A percentile compares a stretch with the other conserved stretches of the same genome.
Conservation (phyloP, 202 grass and related monocot species). For the Zizania palustris region DNA sequence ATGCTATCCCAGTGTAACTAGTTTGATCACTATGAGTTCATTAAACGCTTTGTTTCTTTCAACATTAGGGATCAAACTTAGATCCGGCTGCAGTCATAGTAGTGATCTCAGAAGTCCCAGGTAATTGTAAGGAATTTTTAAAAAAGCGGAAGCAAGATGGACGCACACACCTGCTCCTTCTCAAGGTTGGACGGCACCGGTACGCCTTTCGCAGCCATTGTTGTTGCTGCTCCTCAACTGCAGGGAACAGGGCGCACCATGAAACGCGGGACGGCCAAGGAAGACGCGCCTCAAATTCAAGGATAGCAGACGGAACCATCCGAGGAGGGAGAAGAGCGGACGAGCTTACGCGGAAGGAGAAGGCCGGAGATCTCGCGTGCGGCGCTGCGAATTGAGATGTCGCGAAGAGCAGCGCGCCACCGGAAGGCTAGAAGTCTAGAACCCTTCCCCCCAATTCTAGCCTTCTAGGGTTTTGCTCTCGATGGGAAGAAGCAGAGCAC, state of each 20-base stretch:
- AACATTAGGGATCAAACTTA: not conserved
- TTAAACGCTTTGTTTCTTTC: not conserved
- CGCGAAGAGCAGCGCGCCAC: not conserved
- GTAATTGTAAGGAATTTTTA: not conserved
- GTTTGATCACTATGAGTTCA: not conserved
- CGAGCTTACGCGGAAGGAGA: not conserved
- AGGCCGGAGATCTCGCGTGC: constrained; percentile 15
- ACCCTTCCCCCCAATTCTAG: constrained; percentile 8
- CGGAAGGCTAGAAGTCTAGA: not conserved
- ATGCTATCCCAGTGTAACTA: constrained; percentile 12
- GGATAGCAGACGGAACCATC: not conserved
- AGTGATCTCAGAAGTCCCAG: not conserved
- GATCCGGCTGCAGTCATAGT: too few relatives aligned
- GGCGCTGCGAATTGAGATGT: constrained; percentile 8
- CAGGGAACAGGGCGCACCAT: constrained; percentile 22
- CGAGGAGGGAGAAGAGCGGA: not conserved
- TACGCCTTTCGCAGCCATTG: constrained; percentile 57
- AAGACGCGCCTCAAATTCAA: not conserved
- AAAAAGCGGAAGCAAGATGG: not conserved
- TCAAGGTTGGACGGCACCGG: constrained; percentile 45
- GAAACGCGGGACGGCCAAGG: not conserved
- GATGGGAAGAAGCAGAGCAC: not conserved
- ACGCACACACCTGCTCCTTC: constrained; percentile 63
- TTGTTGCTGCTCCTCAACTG: constrained; percentile 33
- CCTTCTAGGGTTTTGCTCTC: constrained; percentile 34